phyloP scores from a whole-genome alignment of 495 filamentous ascomycete species.

The Cercophora samala region DNA sequence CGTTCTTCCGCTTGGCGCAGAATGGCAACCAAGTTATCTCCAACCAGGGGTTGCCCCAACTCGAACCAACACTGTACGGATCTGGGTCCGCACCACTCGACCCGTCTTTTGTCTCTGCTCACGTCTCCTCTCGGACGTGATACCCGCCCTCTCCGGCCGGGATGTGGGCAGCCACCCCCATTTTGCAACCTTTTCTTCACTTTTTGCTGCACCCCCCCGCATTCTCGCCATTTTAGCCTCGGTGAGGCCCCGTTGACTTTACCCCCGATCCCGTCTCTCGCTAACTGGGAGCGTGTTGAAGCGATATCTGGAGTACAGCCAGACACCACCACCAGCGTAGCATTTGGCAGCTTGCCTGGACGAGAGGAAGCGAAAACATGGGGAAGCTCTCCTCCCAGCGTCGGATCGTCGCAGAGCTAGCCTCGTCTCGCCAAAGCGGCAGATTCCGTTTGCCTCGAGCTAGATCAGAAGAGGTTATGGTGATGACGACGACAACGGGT shows the following conservation, averaged over 20 bases:
- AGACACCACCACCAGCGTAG: not conserved
- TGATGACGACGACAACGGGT: conserved; percentile 9
- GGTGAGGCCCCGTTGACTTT: conserved; percentile 1
- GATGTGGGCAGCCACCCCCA: conserved; percentile 11
- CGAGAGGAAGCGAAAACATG: not conserved
- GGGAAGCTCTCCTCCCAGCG: not conserved
- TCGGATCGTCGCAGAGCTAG: not conserved
- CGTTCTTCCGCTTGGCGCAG: conserved; percentile 6
- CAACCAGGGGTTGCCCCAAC: conserved; percentile 10
- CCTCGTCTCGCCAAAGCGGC: not conserved
- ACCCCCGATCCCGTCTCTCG: conserved; percentile 2
- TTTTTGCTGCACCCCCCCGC: not conserved
- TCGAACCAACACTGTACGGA: not conserved
- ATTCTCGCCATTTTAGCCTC: conserved; percentile 10
- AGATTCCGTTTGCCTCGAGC: not conserved
- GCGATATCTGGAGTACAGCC: conserved; percentile 4
- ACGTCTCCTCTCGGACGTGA: not conserved
- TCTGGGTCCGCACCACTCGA: not conserved
- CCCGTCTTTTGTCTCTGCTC: not conserved
- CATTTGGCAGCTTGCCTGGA: not conserved
- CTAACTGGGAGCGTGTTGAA: not conserved
- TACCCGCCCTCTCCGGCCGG: not conserved
- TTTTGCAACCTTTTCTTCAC: not conserved
- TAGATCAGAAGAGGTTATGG: not conserved
- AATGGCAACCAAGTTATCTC: conserved; percentile 8